Conservation (phyloP, 2,329 filamentous ascomycete genomes). For the Biscogniauxia marginata region DNA sequence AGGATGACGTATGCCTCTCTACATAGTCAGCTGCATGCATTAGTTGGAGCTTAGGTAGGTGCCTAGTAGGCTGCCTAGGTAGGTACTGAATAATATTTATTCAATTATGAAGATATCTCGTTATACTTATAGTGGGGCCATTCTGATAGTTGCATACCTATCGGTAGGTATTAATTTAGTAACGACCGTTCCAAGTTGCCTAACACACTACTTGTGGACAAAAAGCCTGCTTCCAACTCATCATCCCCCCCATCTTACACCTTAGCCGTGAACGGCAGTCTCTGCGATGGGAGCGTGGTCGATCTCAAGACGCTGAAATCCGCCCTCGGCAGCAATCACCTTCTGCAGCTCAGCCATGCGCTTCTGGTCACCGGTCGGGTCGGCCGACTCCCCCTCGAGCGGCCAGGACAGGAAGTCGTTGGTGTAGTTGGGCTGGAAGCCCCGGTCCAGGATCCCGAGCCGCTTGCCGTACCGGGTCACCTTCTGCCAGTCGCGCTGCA, state of each 20-base stretch:
- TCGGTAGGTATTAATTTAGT: no score
- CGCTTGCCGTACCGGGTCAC: conserved; percentile 76
- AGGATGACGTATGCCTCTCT: not conserved
- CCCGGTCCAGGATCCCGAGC: conserved; percentile 62
- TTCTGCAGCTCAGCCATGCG: conserved; percentile 68
- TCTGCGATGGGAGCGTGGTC: not conserved
- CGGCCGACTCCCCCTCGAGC: conserved; percentile 61
- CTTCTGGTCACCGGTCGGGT: conserved; percentile 73
- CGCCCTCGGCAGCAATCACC: conserved; percentile 62
- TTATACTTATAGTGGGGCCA: no score
- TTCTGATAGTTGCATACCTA: no score
- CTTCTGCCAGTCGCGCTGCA: conserved; percentile 72
- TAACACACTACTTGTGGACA: no score
- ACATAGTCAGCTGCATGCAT: not conserved
- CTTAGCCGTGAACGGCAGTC: not conserved
- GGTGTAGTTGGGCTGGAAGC: conserved; percentile 72
- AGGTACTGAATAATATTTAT: no score
- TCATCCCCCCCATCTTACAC: no score
- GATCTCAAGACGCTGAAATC: conserved; percentile 47
- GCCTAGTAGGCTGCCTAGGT: not conserved
- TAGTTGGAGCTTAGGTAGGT: not conserved
- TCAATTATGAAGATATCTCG: no score
- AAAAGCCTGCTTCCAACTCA: no score
- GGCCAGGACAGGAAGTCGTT: conserved; percentile 68
- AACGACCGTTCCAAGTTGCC: no score